These are phyloP conservation scores for Irpex sp. DNA, from an alignment of 1,284 basidiomycete genomes.

Conservation along the genomic window DNA sequence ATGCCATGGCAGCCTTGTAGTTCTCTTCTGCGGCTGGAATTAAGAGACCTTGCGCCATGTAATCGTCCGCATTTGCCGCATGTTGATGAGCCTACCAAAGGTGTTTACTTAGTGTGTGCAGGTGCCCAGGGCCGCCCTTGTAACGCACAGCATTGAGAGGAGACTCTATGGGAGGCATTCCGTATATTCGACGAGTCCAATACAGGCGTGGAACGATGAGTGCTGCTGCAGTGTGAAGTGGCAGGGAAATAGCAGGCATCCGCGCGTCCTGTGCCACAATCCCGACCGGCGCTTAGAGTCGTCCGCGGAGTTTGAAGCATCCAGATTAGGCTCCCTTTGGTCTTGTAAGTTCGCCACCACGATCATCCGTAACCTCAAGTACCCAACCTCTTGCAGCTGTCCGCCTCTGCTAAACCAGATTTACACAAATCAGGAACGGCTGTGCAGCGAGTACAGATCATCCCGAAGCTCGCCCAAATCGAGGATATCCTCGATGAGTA, in stretches of 20 bases:
- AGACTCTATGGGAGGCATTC: constrained; percentile 28
- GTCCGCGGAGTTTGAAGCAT: constrained; percentile 1
- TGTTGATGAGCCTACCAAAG: constrained; percentile 70
- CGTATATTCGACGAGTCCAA: constrained; percentile 2
- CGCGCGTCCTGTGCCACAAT: constrained; percentile 1
- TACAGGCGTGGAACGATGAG: not conserved
- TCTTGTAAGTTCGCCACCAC: not conserved
- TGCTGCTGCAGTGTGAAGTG: not conserved
- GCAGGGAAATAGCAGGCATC: constrained; percentile 1
- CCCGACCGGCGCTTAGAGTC: not conserved
- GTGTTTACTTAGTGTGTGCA: constrained; percentile 1
- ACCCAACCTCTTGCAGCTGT: not conserved
- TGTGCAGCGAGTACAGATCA: not conserved
- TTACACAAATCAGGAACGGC: not conserved
- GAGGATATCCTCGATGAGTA: not conserved
- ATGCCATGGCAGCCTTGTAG: constrained; percentile 68
- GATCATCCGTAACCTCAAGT: not conserved
- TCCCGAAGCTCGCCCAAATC: not conserved
- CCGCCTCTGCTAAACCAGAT: not conserved
- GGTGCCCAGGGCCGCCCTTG: not conserved
- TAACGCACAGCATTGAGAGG: constrained; percentile 32
- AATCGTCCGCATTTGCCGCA: constrained; percentile 74
- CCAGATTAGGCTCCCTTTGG: not conserved
- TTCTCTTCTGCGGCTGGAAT: constrained; percentile 64
- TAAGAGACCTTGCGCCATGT: constrained; percentile 55